Evolutionary conservation across 306 rosid genomes (phyloP).

Genomic region (Cicer chorassanicum): DNA sequence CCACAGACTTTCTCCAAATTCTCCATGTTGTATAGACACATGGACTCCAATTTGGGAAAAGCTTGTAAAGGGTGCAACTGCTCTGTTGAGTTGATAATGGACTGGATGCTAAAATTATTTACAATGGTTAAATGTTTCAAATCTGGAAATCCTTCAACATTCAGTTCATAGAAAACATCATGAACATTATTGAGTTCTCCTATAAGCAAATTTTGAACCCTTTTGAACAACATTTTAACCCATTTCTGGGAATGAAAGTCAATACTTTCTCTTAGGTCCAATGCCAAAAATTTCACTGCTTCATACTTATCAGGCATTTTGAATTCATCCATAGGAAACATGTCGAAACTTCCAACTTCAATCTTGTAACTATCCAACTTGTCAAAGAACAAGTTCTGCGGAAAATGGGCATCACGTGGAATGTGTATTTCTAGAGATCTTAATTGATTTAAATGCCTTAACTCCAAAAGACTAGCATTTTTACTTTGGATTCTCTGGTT

Average conservation of each 20-base stretch:
- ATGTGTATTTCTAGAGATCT: not conserved
- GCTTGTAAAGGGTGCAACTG: not conserved
- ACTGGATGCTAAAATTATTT: slow-evolving; percentile 17
- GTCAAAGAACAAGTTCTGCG: slow-evolving; percentile 31
- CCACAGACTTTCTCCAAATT: no score
- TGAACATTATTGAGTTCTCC: slow-evolving; percentile 42
- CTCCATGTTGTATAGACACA: slow-evolving; percentile 16
- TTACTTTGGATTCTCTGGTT: not conserved
- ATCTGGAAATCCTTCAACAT: slow-evolving; percentile 42
- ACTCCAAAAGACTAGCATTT: slow-evolving; percentile 31
- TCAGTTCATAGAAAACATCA: slow-evolving; percentile 34
- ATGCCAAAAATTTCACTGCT: slow-evolving; percentile 32
- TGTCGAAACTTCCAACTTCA: slow-evolving; percentile 42
- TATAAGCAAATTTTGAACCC: slow-evolving; percentile 47
- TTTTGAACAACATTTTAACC: slow-evolving; percentile 44
- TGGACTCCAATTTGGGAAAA: slow-evolving; percentile 45
- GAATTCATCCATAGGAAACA: not conserved
- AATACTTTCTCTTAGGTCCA: slow-evolving; percentile 28
- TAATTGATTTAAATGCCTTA: slow-evolving; percentile 11
- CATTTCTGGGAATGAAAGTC: slow-evolving; percentile 36
- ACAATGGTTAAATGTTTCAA: slow-evolving; percentile 45
- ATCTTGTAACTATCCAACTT: slow-evolving; percentile 35
- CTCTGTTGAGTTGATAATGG: slow-evolving; percentile 34
- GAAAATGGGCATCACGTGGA: not conserved
- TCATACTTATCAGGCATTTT: slow-evolving; percentile 33